Evolutionary conservation across 1,284 basidiomycete species (phyloP).

Genomic region (Tylopilus orsonianus): DNA sequence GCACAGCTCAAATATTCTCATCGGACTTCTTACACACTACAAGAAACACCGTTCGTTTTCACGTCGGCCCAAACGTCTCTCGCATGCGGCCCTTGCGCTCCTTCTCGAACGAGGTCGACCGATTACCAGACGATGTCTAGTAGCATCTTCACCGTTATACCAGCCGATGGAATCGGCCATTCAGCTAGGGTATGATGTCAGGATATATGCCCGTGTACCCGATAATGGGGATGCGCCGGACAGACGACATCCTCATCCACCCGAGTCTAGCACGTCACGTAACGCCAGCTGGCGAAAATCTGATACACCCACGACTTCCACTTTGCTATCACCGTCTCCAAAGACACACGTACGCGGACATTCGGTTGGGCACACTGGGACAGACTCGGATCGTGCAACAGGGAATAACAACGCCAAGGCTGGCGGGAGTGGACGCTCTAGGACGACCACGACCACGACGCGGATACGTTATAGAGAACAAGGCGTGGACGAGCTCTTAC

Average conservation of each 20-base stretch:
- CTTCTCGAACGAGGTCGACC: constrained; percentile 73
- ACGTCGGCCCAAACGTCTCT: constrained; percentile 46
- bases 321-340: constrained; percentile 1
- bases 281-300: constrained; percentile 25
- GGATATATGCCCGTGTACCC: constrained; percentile 76
- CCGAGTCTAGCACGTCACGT: constrained; percentile 16
- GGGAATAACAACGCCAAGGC: not conserved
- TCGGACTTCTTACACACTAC: constrained; percentile 69
- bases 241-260: constrained; percentile 24
- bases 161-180: constrained; percentile 77
- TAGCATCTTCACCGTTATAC: constrained; percentile 79
- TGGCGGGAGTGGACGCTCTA: constrained; percentile 8
- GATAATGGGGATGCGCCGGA: constrained; percentile 66
- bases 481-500: constrained; percentile 85
- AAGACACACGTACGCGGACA: constrained; percentile 27
- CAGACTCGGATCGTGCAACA: constrained; percentile 24
- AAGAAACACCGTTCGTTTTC: constrained; percentile 48
- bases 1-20: constrained; percentile 78
- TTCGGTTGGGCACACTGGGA: constrained; percentile 35
- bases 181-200: constrained; percentile 77
- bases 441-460: constrained; percentile 8
- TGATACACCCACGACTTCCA: constrained; percentile 8
- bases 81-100: constrained; percentile 67
- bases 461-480: constrained; percentile 71
- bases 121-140: constrained; percentile 68